Evolutionary conservation across 2,329 filamentous ascomycete species (phyloP).

Genomic region (Chaetothyriales sp.): DNA sequence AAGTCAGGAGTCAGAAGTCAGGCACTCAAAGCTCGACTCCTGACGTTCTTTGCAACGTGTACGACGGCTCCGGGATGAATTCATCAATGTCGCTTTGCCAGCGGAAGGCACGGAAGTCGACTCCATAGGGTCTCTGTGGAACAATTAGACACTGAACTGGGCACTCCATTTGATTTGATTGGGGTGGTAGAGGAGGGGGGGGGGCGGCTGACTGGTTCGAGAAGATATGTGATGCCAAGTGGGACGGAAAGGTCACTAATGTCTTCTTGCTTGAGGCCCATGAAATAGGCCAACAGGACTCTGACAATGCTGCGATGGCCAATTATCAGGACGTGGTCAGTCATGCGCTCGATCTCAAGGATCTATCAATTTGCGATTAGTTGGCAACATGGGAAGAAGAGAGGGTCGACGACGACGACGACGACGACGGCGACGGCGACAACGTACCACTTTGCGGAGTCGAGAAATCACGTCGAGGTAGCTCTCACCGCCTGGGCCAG

Average conservation of each 20-base stretch:
- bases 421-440: background rate
- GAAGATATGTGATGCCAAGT: conserved; percentile 81
- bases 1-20: background rate
- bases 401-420: background rate
- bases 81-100: conserved; percentile 66
- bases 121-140: conserved; percentile 71
- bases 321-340: conserved; percentile 83
- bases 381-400: background rate
- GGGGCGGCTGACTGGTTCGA: conserved; percentile 54
- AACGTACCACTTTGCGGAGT: conserved; percentile 57
- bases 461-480: conserved; percentile 96
- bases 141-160: conserved; percentile 1
- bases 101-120: conserved; percentile 89
- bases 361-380: conserved; percentile 34
- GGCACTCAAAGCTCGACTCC: background rate
- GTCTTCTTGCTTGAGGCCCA: conserved; percentile 76
- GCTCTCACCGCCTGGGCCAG: conserved; percentile 86
- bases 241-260: conserved; percentile 92
- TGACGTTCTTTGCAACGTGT: conserved; percentile 46
- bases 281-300: conserved; percentile 91
- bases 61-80: conserved; percentile 79
- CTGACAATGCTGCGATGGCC: conserved; percentile 85
- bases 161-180: background rate
- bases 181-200: too few species aligned
- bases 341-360: conserved; percentile 91